These are phyloP conservation scores for Clarireedia hainanense DNA, from an alignment of 2,329 filamentous ascomycete genomes.

Conservation along the genomic window DNA sequence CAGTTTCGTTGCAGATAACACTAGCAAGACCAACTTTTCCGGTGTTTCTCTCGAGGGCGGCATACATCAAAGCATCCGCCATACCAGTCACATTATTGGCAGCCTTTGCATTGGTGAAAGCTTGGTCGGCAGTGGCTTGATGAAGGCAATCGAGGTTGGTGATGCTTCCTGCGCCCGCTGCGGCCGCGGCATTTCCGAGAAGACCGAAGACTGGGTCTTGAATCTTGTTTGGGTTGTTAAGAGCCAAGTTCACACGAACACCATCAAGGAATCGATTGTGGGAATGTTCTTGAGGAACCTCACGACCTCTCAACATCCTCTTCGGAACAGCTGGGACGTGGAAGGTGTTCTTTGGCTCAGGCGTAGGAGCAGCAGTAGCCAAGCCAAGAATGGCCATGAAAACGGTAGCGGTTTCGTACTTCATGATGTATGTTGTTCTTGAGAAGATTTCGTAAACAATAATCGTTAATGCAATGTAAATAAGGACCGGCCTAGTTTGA, in stretches of 20 bases:
- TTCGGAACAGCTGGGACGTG: conserved; percentile 15
- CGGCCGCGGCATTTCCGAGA: conserved; percentile 44
- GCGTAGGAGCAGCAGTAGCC: conserved; percentile 24
- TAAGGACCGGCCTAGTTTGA: conserved; percentile 26
- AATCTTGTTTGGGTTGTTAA: conserved; percentile 44
- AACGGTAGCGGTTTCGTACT: conserved; percentile 26
- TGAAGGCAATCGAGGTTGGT: conserved; percentile 49
- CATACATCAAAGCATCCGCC: conserved; percentile 46
- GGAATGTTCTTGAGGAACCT: conserved; percentile 51
- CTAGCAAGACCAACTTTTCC: conserved; percentile 48
- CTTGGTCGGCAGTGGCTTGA: conserved; percentile 49
- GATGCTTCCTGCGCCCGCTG: conserved; percentile 39
- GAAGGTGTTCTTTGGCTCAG: conserved; percentile 20
- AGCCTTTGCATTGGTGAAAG: conserved; percentile 53
- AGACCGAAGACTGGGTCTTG: conserved; percentile 43
- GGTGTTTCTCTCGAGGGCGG: conserved; percentile 53
- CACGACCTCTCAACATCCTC: conserved; percentile 32
- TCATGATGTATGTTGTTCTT: conserved; percentile 23
- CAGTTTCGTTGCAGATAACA: conserved; percentile 47
- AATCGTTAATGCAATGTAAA: background rate
- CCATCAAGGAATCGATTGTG: conserved; percentile 42
- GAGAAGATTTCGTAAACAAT: background rate
- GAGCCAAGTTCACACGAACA: conserved; percentile 36
- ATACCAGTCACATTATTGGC: conserved; percentile 44
- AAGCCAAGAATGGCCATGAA: conserved; percentile 25